Percentiles rank a stretch among this genome's conserved stretches.
These are phyloP conservation scores for Pluteus cervinus DNA, from an alignment of 768 basidiomycete genomes.

Conservation along the genomic window DNA sequence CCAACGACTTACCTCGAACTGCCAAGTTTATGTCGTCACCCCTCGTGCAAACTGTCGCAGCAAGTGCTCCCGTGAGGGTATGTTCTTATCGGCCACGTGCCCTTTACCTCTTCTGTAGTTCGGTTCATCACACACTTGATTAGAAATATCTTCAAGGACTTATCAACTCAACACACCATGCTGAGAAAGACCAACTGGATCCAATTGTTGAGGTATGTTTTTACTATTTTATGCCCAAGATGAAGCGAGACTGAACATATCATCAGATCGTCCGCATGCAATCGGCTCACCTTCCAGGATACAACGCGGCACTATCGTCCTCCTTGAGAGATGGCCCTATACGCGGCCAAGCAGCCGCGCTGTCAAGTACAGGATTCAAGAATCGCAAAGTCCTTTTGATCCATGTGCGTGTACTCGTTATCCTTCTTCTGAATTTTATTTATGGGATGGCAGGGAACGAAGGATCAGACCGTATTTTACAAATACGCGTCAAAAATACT, in stretches of 20 bases:
- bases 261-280: conserved; percentile 67
- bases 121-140: conserved; percentile 1
- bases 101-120: conserved; percentile 1
- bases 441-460: conserved; percentile 40
- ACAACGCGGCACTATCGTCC: conserved; percentile 72
- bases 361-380: conserved; percentile 42
- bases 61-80: conserved; percentile 58
- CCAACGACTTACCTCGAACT: conserved; percentile 64
- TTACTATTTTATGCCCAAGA: background rate
- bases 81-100: conserved; percentile 12
- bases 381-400: conserved; percentile 53
- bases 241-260: conserved; percentile 1
- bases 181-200: conserved; percentile 16
- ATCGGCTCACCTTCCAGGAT: conserved; percentile 69
- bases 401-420: conserved; percentile 38
- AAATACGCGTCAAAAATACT: conserved; percentile 46
- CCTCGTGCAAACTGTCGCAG: conserved; percentile 58
- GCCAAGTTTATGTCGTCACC: conserved; percentile 77
- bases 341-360: conserved; percentile 51
- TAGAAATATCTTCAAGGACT: conserved; percentile 51
- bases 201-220: conserved; percentile 38
- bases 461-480: conserved; percentile 49
- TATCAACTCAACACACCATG: conserved; percentile 23
- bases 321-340: conserved; percentile 69
- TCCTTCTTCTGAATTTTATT: conserved; percentile 1